Evolutionary conservation across 2,329 filamentous ascomycete genomes (phyloP).

Genomic region (Ophiognomonia clavigignenti-juglandacearum): DNA sequence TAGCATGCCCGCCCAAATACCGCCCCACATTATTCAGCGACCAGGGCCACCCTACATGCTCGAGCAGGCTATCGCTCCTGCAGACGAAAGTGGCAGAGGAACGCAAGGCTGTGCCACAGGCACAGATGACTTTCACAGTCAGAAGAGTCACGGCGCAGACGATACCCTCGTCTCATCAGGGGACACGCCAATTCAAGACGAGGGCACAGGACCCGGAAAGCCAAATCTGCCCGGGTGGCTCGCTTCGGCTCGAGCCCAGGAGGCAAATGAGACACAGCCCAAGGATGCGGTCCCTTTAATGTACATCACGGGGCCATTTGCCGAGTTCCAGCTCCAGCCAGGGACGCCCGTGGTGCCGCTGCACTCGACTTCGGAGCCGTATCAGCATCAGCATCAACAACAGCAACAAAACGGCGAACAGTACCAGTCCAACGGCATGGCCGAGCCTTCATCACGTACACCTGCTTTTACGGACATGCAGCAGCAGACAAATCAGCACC

Average conservation of each 20-base stretch:
- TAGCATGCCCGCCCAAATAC: slow-evolving; percentile 9
- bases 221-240: slow-evolving; percentile 4
- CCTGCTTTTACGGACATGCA: background rate
- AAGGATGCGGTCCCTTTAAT: too few relatives aligned
- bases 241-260: background rate
- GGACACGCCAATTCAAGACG: background rate
- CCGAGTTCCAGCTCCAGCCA: too few relatives aligned
- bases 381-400: background rate
- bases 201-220: background rate
- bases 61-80: slow-evolving; percentile 7
- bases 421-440: too few relatives aligned
- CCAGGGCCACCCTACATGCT: slow-evolving; percentile 14
- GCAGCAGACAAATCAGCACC: background rate
- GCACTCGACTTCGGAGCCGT: background rate
- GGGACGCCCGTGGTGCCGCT: background rate
- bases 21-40: slow-evolving; percentile 7
- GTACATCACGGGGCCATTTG: too few relatives aligned
- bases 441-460: background rate
- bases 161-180: background rate
- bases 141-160: background rate
- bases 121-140: slow-evolving; percentile 6
- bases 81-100: slow-evolving; percentile 1
- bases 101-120: slow-evolving; percentile 1
- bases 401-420: too few relatives aligned
- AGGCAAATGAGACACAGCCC: background rate